Base-by-base conservation (phyloP, 345 rosid genomes). In the Eucalyptus urophylla region DNA sequence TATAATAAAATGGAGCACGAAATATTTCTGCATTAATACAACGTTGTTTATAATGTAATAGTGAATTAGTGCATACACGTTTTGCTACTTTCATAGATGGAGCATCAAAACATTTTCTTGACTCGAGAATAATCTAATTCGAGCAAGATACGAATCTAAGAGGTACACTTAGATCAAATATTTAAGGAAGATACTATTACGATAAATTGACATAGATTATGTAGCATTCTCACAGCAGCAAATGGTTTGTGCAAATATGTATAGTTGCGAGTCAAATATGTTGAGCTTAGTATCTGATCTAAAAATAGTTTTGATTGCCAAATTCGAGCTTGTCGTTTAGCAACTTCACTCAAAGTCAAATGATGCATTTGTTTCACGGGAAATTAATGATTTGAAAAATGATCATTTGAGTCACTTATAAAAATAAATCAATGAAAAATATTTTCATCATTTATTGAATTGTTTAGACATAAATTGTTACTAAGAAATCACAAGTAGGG, bases 311-410 rank as follows among this genome's bases (percentile, higher is more conserved):
- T 60, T 11, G n/a, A 12, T 60, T 60, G 7, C 8, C 8, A 11
- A 60, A 27, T 27, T 7, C 3, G 5, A 22, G 62, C 62, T n/a
- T n/a, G 19, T n/a, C 19, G 16, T n/a, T 31, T 27, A 60, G 67
- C 67, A 60, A 25, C 67, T 12, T 6, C 6, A 4, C 67, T 12
- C 33, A 29, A 62, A 29, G 24, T 37, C 14, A 72, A 33, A 33
- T 0, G 1, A 22, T 54, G 27, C 27, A 0, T 54, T 54, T 54
- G 3, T 54, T 54, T 54, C 11, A 22, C 4, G 1, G 1, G 4
- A 54, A 54, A 8, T 22, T 21, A 5, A 54, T 54, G 27, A 54
- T 54, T 21, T 51, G 22, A 8, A 54, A 54, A 22, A 21, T 24
- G 11, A 56, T 56, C 12, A 0, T 24, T 56, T 56, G 0, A 56